Percentiles rank a stretch among this genome's conserved stretches.
Conservation (phyloP, 1,139 yeast genomes). For the Magnusiomyces tetraspermus region DNA sequence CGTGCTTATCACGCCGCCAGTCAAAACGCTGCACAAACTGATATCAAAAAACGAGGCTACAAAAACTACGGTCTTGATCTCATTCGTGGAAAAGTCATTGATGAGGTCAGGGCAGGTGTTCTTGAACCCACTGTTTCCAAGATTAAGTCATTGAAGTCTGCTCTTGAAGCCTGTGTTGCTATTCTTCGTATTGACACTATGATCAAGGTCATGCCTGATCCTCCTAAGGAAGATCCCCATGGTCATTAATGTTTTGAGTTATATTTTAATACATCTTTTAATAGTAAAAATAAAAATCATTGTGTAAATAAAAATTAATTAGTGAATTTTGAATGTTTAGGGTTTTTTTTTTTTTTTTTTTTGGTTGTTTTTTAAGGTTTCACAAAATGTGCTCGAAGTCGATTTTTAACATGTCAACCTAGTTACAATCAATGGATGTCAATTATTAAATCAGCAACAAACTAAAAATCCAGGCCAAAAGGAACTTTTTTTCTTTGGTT, state of each 20-base stretch:
- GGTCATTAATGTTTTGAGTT: constrained; percentile 22
- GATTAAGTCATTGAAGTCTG: constrained; percentile 84
- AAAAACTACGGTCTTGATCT: constrained; percentile 89
- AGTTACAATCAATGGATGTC: neutral
- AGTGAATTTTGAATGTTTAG: neutral
- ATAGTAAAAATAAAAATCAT: neutral
- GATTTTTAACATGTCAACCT: neutral
- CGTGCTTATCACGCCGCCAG: constrained; percentile 96
- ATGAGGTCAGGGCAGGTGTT: constrained; percentile 76
- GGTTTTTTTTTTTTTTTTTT: neutral
- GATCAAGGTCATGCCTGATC: constrained; percentile 96
- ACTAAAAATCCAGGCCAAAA: too few species aligned
- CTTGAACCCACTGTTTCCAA: constrained; percentile 93
- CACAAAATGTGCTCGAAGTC: neutral
- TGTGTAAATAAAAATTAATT: neutral
- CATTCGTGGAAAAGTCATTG: constrained; percentile 82
- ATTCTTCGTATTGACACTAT: constrained; percentile 95
- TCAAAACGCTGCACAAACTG: constrained; percentile 75
- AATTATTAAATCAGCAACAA: too few species aligned
- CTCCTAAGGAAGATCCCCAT: constrained; percentile 67
- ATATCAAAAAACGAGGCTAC: constrained; percentile 72
- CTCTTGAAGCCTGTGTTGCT: constrained; percentile 96
- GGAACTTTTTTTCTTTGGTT: too few species aligned
- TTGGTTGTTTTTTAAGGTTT: neutral
- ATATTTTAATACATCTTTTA: neutral